These are phyloP conservation scores for Aureobasidium melanogenum DNA, from an alignment of 2,329 filamentous ascomycete species.

Conservation along the genomic window DNA sequence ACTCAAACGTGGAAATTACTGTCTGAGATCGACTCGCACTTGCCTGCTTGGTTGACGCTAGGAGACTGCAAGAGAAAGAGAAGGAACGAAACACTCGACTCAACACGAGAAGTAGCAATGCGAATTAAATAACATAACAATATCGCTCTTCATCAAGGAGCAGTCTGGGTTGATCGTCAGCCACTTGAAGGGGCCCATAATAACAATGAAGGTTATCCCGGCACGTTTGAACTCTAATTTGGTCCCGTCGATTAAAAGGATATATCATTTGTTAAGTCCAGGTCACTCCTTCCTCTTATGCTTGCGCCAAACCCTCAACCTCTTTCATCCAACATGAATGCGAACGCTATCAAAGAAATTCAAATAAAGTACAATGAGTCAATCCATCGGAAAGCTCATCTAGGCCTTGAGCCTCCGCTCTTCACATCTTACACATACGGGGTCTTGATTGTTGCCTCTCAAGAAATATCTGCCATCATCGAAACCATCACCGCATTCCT, in stretches of 20 bases:
- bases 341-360: not conserved
- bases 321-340: not conserved
- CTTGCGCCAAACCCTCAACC: not conserved
- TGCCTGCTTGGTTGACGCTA: not conserved
- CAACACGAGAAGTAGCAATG: not conserved
- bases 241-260: not conserved
- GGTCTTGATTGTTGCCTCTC: slow-evolving; percentile 47
- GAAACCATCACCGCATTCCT: slow-evolving; percentile 53
- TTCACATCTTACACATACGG: slow-evolving; percentile 55
- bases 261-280: not conserved
- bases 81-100: not conserved
- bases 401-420: slow-evolving; percentile 53
- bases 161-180: not conserved
- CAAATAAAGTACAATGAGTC: not conserved
- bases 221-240: not conserved
- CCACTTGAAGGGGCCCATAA: not conserved
- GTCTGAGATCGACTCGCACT: not conserved
- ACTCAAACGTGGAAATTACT: slow-evolving; percentile 1
- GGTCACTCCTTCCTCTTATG: not conserved
- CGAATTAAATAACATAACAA: not conserved
- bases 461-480: slow-evolving; percentile 56
- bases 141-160: not conserved
- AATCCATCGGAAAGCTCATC: not conserved
- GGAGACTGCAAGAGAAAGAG: not conserved
- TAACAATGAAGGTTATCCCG: not conserved